phyloP scores from a whole-genome alignment of 176 grass and related monocot species.

The Chloris gayana region DNA sequence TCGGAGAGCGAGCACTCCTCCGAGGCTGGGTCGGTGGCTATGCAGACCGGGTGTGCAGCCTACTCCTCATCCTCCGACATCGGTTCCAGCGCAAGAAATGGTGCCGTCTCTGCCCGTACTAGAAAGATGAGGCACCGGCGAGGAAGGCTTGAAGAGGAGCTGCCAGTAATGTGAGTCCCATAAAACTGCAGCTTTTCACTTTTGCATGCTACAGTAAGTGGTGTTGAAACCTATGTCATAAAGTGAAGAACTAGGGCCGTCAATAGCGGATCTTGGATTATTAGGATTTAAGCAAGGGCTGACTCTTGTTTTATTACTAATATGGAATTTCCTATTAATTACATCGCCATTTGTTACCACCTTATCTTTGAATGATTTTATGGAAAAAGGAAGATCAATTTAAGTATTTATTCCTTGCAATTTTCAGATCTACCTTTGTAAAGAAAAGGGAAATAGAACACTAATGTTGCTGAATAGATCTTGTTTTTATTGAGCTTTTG shows the following conservation, averaged over 20 bases:
- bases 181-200: not conserved
- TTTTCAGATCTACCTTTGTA: conserved; percentile 6
- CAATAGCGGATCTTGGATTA: conserved; percentile 13
- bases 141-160: conserved; percentile 14
- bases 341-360: too few species aligned
- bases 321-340: not conserved
- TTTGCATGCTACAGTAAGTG: not conserved
- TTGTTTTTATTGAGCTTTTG: conserved; percentile 2
- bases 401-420: not conserved
- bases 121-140: conserved; percentile 39
- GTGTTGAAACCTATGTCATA: not conserved
- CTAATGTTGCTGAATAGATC: not conserved
- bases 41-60: not conserved
- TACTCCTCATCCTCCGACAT: not conserved
- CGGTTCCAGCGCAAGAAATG: not conserved
- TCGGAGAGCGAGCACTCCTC: conserved; percentile 32
- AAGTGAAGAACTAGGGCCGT: not conserved
- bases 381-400: too few species aligned
- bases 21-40: not conserved
- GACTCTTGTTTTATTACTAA: not conserved
- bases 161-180: conserved; percentile 31
- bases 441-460: not conserved
- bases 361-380: too few species aligned
- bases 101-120: not conserved
- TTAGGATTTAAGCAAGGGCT: not conserved